Conservation (phyloP, 192 early-diverging fungal species). For the Entomortierella beljakovae region DNA sequence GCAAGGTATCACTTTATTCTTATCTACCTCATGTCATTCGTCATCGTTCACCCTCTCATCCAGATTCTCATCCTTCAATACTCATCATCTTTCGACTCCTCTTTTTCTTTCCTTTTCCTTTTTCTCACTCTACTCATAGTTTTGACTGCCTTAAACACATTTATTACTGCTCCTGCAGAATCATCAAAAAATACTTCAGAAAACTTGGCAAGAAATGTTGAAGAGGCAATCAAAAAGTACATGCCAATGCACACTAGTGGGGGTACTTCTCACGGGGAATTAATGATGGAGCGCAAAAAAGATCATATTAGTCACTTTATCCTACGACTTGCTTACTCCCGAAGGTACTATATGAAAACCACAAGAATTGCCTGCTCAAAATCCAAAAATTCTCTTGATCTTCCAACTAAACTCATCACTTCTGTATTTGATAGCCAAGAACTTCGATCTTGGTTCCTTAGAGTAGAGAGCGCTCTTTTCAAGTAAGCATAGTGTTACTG, state of each 20-base stretch:
- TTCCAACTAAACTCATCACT: neutral
- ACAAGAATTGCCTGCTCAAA: neutral
- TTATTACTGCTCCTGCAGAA: constrained; percentile 88
- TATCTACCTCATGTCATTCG: neutral
- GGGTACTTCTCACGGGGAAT: constrained; percentile 37
- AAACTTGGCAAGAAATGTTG: constrained; percentile 66
- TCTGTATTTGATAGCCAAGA: constrained; percentile 62
- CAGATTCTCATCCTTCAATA: neutral
- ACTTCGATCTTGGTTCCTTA: constrained; percentile 80
- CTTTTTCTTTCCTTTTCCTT: neutral
- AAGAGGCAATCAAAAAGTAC: constrained; percentile 63
- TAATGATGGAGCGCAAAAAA: constrained; percentile 75
- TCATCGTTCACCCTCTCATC: neutral
- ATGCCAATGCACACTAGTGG: constrained; percentile 71
- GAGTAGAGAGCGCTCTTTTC: constrained; percentile 77
- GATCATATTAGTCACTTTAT: constrained; percentile 89
- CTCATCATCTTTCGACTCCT: neutral
- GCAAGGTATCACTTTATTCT: constrained; percentile 55
- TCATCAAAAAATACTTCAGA: constrained; percentile 65
- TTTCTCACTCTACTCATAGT: constrained; percentile 60
- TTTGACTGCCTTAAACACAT: constrained; percentile 78
- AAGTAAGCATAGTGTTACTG: constrained; percentile 27
- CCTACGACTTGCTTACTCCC: constrained; percentile 77
- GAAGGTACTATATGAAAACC: constrained; percentile 55
- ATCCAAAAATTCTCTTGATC: constrained; percentile 3